phyloP scores from a whole-genome alignment of 257 asterid species.

The Solanum neorickii region DNA sequence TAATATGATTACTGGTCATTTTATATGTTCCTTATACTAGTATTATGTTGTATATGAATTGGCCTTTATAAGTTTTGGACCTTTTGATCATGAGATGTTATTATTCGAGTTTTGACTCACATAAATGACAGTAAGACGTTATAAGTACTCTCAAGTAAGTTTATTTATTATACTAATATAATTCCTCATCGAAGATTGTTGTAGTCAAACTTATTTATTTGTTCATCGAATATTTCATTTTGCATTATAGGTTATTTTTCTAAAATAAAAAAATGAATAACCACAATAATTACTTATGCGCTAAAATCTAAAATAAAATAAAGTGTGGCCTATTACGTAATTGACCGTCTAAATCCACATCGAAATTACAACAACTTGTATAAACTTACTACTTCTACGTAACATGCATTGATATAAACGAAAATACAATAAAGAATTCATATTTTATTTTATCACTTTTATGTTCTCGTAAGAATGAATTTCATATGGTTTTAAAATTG shows the following conservation, averaged over 20 bases:
- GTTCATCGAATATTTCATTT: background rate
- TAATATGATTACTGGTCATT: background rate
- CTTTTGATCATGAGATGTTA: background rate
- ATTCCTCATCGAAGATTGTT: background rate
- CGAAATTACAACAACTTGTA: background rate
- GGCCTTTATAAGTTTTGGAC: background rate
- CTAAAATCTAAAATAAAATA: background rate
- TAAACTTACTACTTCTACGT: no score
- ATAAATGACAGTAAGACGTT: background rate
- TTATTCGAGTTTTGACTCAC: background rate
- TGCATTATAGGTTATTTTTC: background rate
- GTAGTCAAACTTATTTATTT: background rate
- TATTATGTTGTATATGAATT: background rate
- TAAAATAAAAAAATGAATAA: background rate
- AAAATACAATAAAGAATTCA: no score
- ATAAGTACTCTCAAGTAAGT: background rate
- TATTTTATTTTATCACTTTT: background rate
- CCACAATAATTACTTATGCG: background rate
- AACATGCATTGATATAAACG: background rate
- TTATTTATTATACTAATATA: background rate
- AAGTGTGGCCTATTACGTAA: background rate
- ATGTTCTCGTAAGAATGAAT: background rate
- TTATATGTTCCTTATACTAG: background rate
- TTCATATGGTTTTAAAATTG: background rate
- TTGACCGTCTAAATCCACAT: background rate